A percentile compares a stretch with the other conserved stretches of the same genome.
Evolutionary conservation across 345 rosid species (phyloP).

Genomic region (Aegle marmelos): DNA sequence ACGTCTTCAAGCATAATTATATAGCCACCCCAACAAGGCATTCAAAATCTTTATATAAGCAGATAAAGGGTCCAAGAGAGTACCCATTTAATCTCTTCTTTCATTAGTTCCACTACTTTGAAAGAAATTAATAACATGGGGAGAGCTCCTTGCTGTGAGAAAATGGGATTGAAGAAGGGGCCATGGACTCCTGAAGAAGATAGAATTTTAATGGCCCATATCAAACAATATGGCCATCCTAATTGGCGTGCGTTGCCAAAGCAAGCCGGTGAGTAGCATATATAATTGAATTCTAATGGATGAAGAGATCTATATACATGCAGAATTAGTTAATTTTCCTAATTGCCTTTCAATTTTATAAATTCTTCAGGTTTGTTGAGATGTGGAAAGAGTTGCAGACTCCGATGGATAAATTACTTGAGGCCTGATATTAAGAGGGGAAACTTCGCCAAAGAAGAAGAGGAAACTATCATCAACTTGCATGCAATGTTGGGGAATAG

Average conservation of each 20-base stretch:
- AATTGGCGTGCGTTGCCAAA: slow-evolving; percentile 83
- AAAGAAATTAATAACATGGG: slow-evolving; percentile 40
- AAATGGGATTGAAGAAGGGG: slow-evolving; percentile 75
- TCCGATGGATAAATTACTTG: slow-evolving; percentile 73
- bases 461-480: slow-evolving; percentile 60
- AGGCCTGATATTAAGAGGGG: slow-evolving; percentile 84
- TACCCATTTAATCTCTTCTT: too few species aligned
- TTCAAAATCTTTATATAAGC: neutral
- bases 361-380: slow-evolving; percentile 51
- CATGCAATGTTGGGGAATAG: slow-evolving; percentile 77
- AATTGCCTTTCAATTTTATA: too few species aligned
- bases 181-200: slow-evolving; percentile 84
- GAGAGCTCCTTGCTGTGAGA: slow-evolving; percentile 90
- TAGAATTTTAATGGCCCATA: slow-evolving; percentile 45
- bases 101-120: neutral
- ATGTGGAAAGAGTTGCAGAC: slow-evolving; percentile 83
- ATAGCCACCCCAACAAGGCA: neutral
- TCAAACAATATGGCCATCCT: slow-evolving; percentile 56
- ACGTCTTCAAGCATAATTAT: slow-evolving; percentile 14
- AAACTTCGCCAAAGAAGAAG: slow-evolving; percentile 73
- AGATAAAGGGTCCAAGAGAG: too few species aligned
- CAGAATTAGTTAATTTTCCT: too few species aligned
- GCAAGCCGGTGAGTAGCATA: slow-evolving; percentile 56
- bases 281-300: too few species aligned
- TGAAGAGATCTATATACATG: too few species aligned